Evolutionary conservation across 1,284 basidiomycete genomes (phyloP), one percentile per base, ranked within the genome.

Genomic region (Austropuccinia psidii): DNA sequence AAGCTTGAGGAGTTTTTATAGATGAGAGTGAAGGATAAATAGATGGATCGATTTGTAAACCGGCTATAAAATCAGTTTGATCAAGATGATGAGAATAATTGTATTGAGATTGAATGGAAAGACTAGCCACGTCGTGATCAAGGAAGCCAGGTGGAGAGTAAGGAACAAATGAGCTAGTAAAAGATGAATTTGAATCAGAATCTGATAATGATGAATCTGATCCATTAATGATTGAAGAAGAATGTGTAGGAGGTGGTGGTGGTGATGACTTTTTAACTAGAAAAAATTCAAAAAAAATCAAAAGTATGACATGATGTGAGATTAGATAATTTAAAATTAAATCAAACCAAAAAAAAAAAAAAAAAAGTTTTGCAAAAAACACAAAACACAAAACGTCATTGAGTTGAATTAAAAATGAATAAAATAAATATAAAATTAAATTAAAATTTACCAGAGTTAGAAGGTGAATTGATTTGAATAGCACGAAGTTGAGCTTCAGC

Each of bases 401-500:
- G n/a, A n/a, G n/a, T n/a, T n/a, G n/a, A n/a, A n/a, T n/a, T n/a
- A n/a, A n/a, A n/a, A n/a, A n/a, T n/a, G n/a, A n/a, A n/a, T n/a
- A n/a, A n/a, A n/a, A n/a, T n/a, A n/a, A n/a, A n/a, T n/a, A 55
- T 29, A 55, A 33, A 35, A n/a, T 33, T 5, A 9, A 6, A 37
- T 3, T 60, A n/a, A 27, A 39, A 27, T 4, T 29, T 29, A 35
- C 41, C n/a, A 29, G 6, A 24, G 27, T 27, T 19, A 39, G 19
- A 37, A 29, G 21, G 24, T 49, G 21, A 68, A 31, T 21, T 24
- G 52, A 31, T 24, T 27, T 57, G 35, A 24, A 37, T 55, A 29
- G 54, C 66, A 7, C 66, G 1, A 15, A 68, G 35, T 55, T 57
- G 66, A 45, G 66, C 66, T 31, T 68, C 66, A 13, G 37, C 37